Base-by-base conservation (phyloP, 225 moss, liverwort and hornwort genomes). In the Physcomitrium patens region DNA sequence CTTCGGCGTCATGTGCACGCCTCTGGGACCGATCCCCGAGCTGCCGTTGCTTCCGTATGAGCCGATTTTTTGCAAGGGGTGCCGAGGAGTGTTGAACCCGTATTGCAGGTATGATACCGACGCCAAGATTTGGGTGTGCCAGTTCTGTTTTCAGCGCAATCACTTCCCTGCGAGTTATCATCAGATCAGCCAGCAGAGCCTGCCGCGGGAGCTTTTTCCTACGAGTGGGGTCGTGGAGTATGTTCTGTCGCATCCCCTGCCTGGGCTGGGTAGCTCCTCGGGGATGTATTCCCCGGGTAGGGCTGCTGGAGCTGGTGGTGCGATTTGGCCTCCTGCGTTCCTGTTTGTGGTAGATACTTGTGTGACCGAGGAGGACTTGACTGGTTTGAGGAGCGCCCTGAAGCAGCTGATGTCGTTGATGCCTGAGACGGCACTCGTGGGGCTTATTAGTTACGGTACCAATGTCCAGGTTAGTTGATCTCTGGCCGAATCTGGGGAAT, bases 161-260 rank as follows among this genome's bases (percentile, higher is more conserved):
- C 89, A 97, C 66, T 94, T 97, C 50, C 96, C 96, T 13, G 60
- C 69, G 45, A 87, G 81, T 70, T 97, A 97, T 76, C 78, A 88
- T 56, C 86, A 91, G 80, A 97, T 97, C 74, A 92, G 88, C 62
- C 78, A 84, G 27, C 81, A 71, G 51, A 97, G 85, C 71, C 78
- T 94, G 79, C 96, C 96, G 51, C 86, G 89, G 8, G 96, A 94
- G 86, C 91, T 97, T 3, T 92, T 91, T 45, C 84, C 90, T 52
- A 84, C 87, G 17, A 94, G 94, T 68, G 87, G 88, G n/a, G 91
- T 88, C n/a, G 96, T 94, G 74, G 96, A 97, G 83, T 97, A 97
- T 56, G 86, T 80, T 3, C 47, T 92, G 37, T 78, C 91, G 23
- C 91, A 85, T 22, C 80, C 85, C 3, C 9, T 78, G 67, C 74